phyloP scores from a whole-genome alignment of 2,329 filamentous ascomycete genomes.

The Fusarium setosum region DNA sequence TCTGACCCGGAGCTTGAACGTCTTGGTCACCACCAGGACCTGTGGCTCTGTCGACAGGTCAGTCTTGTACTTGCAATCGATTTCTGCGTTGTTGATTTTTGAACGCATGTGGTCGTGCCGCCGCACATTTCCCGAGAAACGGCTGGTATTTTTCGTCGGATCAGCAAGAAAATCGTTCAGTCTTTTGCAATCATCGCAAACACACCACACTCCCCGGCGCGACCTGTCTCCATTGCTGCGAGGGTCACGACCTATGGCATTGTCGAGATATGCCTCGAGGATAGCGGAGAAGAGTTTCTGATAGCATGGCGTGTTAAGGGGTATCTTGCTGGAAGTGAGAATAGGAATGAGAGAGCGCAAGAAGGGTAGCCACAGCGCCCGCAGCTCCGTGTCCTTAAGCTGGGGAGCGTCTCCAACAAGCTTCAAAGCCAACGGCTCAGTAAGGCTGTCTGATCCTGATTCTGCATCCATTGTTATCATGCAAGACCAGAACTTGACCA shows the following conservation, averaged over 20 bases:
- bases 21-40: slow-evolving; percentile 43
- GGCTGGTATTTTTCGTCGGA: background rate
- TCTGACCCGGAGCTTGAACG: background rate
- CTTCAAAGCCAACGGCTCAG: slow-evolving; percentile 30
- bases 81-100: slow-evolving; percentile 5
- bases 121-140: slow-evolving; percentile 26
- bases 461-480: slow-evolving; percentile 21
- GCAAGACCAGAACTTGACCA: slow-evolving; percentile 18
- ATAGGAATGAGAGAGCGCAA: slow-evolving; percentile 32
- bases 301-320: slow-evolving; percentile 30
- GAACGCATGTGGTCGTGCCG: slow-evolving; percentile 38
- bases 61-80: slow-evolving; percentile 39
- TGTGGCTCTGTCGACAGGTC: slow-evolving; percentile 8
- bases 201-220: slow-evolving; percentile 23
- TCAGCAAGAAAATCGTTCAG: slow-evolving; percentile 44
- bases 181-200: slow-evolving; percentile 38
- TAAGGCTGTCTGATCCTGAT: slow-evolving; percentile 25
- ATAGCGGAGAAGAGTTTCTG: slow-evolving; percentile 38
- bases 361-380: slow-evolving; percentile 46
- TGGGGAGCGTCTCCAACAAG: slow-evolving; percentile 18
- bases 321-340: slow-evolving; percentile 14
- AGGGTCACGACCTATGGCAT: slow-evolving; percentile 37
- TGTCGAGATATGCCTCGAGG: slow-evolving; percentile 35
- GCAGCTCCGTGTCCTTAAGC: slow-evolving; percentile 31
- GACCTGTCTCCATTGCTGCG: background rate